Conservation (phyloP, 225 moss, liverwort and hornwort species). For the Pseudoscleropodium purum region DNA sequence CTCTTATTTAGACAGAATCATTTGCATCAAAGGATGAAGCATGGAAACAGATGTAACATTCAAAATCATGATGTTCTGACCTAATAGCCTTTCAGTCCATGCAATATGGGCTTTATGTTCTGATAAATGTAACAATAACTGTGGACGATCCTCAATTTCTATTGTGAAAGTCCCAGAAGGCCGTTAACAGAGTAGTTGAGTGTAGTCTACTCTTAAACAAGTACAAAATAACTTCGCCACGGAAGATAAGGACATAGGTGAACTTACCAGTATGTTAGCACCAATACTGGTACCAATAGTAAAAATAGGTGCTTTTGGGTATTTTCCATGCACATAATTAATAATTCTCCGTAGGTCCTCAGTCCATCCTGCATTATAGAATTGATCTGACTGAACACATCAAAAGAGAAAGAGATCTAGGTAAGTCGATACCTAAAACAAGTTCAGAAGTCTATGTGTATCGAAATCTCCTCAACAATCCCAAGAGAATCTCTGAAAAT, state of each 20-base stretch:
- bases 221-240: not conserved
- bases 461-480: not conserved
- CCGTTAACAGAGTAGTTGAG: not conserved
- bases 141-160: not conserved
- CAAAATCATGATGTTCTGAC: not conserved
- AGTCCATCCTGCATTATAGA: constrained; percentile 96
- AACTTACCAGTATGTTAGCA: constrained; percentile 79
- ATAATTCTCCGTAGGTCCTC: constrained; percentile 76
- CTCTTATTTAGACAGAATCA: not conserved
- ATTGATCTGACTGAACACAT: constrained; percentile 68
- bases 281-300: constrained; percentile 72
- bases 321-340: constrained; percentile 52
- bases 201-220: not conserved
- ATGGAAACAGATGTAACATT: not conserved
- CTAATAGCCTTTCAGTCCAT: not conserved
- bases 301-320: constrained; percentile 70
- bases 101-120: not conserved
- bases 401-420: constrained; percentile 3
- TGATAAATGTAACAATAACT: not conserved
- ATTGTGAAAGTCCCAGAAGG: not conserved
- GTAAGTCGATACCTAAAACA: constrained; percentile 1
- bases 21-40: not conserved
- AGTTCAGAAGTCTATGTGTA: not conserved
- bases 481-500: not conserved
- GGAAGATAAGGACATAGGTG: not conserved